Conservation (phyloP, 805 yeast genomes). For the Lachancea cidri region DNA sequence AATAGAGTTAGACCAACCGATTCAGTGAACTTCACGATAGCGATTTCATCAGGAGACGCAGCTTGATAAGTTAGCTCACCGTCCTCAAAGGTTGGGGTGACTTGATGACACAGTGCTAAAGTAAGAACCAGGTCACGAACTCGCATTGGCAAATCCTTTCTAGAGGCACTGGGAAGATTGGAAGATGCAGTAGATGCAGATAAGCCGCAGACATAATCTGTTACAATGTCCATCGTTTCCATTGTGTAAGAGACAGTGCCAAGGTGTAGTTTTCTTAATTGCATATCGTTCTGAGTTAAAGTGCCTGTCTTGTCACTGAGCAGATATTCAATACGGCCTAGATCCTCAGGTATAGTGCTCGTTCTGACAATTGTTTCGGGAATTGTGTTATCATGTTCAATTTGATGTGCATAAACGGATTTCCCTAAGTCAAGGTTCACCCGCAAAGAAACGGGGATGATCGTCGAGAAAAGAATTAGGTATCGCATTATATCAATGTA, state of each 20-base stretch:
- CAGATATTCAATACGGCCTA: slow-evolving; percentile 91
- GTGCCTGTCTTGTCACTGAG: slow-evolving; percentile 96
- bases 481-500: slow-evolving; percentile 87
- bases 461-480: slow-evolving; percentile 85
- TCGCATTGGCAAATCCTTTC: slow-evolving; percentile 67
- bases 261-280: slow-evolving; percentile 82
- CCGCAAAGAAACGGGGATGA: slow-evolving; percentile 91
- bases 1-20: slow-evolving; percentile 74
- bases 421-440: slow-evolving; percentile 94
- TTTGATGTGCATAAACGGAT: slow-evolving; percentile 91
- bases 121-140: slow-evolving; percentile 79
- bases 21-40: slow-evolving; percentile 90
- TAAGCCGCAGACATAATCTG: slow-evolving; percentile 51
- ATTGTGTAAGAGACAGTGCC: slow-evolving; percentile 91
- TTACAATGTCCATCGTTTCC: slow-evolving; percentile 86
- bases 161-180: slow-evolving; percentile 30
- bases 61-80: slow-evolving; percentile 84
- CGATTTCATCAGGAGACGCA: slow-evolving; percentile 97
- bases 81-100: slow-evolving; percentile 85
- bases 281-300: slow-evolving; percentile 97
- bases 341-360: slow-evolving; percentile 95
- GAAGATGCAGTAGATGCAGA: slow-evolving; percentile 12
- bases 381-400: slow-evolving; percentile 78
- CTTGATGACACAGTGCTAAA: slow-evolving; percentile 93
- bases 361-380: slow-evolving; percentile 91